phyloP scores from a whole-genome alignment of 768 basidiomycete genomes.

The Kwoniella heveanensis region DNA sequence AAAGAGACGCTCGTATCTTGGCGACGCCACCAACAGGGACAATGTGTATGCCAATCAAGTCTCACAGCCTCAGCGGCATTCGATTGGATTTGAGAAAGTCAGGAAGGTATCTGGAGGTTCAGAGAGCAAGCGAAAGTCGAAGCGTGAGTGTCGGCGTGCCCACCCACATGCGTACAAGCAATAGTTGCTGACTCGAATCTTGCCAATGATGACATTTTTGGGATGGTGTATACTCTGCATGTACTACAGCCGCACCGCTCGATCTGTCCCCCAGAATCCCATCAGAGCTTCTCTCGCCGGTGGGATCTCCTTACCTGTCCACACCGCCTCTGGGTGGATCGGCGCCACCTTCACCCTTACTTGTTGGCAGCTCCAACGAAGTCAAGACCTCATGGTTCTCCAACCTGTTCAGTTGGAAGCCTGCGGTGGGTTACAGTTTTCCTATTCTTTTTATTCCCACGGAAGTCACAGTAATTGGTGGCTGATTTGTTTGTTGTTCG shows the following conservation, averaged over 20 bases:
- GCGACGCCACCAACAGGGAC: conserved; percentile 30
- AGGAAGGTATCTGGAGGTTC: conserved; percentile 16
- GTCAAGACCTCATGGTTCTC: conserved; percentile 76
- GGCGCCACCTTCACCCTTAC: conserved; percentile 35
- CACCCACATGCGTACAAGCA: too few relatives aligned
- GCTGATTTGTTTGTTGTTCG: too few relatives aligned
- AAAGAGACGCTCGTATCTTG: conserved; percentile 35
- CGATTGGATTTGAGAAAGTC: conserved; percentile 17
- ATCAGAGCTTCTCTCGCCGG: conserved; percentile 30
- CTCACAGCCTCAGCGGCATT: conserved; percentile 14
- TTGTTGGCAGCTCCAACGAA: conserved; percentile 44
- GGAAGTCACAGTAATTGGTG: too few relatives aligned
- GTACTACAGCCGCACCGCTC: conserved; percentile 34
- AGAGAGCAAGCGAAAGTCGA: conserved; percentile 38
- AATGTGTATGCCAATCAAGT: conserved; percentile 10
- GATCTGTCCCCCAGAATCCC: conserved; percentile 37
- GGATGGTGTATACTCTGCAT: not conserved
- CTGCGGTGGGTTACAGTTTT: conserved; percentile 51
- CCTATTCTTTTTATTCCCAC: too few relatives aligned
- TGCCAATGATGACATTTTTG: too few relatives aligned
- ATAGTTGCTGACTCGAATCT: too few relatives aligned
- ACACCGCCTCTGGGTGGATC: conserved; percentile 24
- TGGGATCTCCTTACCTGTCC: conserved; percentile 34
- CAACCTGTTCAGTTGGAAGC: conserved; percentile 81
- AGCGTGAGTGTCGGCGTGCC: too few relatives aligned